A percentile compares a stretch with the other conserved stretches of the same genome.
Evolutionary conservation across 2,329 filamentous ascomycete genomes (phyloP).

Genomic region (Fusarium continuum): DNA sequence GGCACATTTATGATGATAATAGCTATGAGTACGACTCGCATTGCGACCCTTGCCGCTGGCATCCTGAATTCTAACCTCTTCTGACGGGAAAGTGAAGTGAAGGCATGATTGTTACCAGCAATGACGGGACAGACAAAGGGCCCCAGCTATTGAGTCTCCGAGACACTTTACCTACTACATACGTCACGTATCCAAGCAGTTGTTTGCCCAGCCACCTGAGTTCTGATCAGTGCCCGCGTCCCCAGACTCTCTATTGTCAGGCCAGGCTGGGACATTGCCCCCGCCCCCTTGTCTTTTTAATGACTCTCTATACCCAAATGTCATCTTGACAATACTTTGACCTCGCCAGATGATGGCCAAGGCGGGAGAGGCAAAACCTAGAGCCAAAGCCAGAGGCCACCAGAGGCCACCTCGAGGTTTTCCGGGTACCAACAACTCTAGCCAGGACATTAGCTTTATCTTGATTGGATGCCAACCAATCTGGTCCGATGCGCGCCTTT

Average conservation of each 20-base stretch:
- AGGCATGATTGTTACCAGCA: not conserved
- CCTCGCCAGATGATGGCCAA: slow-evolving; percentile 8
- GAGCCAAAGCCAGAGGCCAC: slow-evolving; percentile 6
- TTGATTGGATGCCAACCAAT: slow-evolving; percentile 20
- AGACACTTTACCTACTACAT: slow-evolving; percentile 19
- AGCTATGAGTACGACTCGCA: not conserved
- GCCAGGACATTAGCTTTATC: not conserved
- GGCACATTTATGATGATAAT: not conserved
- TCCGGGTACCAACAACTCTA: slow-evolving; percentile 6
- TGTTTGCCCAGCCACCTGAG: slow-evolving; percentile 31
- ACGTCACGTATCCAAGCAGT: slow-evolving; percentile 29
- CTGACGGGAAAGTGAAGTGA: not conserved
- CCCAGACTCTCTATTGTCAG: not conserved
- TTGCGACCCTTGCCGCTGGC: not conserved
- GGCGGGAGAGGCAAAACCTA: slow-evolving; percentile 27
- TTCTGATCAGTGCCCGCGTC: slow-evolving; percentile 7
- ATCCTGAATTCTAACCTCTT: not conserved
- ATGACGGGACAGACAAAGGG: slow-evolving; percentile 12
- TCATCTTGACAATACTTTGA: not conserved
- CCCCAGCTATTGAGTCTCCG: slow-evolving; percentile 3
- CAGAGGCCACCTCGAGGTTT: slow-evolving; percentile 19
- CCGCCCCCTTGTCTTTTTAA: slow-evolving; percentile 2
- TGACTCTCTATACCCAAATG: not conserved
- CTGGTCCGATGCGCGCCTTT: slow-evolving; percentile 29
- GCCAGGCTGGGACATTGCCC: not conserved